phyloP scores from a whole-genome alignment of 1,139 yeast genomes.

The Yamadazyma conglobata region DNA sequence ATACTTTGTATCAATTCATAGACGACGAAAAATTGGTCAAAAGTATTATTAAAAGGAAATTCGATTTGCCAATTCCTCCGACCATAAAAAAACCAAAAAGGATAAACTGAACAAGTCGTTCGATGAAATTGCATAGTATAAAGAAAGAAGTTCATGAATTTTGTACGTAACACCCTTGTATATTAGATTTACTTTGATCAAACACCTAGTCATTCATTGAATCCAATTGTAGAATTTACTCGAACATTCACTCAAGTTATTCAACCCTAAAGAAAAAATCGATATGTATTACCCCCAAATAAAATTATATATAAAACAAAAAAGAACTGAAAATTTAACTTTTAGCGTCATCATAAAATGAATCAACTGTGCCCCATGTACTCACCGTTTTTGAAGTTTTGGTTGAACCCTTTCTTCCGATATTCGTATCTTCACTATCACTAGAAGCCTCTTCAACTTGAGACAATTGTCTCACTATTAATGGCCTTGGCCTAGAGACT shows the following conservation, averaged over 20 bases:
- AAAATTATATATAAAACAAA: no score
- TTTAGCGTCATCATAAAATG: slow-evolving; percentile 3
- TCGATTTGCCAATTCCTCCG: slow-evolving; percentile 19
- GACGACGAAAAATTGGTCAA: slow-evolving; percentile 57
- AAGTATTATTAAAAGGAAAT: slow-evolving; percentile 53
- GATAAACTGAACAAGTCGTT: slow-evolving; percentile 1
- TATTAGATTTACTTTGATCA: no score
- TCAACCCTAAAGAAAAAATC: no score
- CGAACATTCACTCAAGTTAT: no score
- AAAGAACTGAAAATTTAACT: no score
- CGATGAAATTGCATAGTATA: no score
- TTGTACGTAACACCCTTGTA: no score
- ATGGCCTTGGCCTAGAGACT: slow-evolving; percentile 43
- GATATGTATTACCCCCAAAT: no score
- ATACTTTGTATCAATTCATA: slow-evolving; percentile 34
- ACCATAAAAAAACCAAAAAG: slow-evolving; percentile 1
- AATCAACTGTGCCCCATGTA: slow-evolving; percentile 1
- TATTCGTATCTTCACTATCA: neutral
- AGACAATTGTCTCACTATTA: slow-evolving; percentile 22
- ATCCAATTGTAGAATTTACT: no score
- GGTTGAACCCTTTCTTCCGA: slow-evolving; percentile 7
- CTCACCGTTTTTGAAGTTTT: slow-evolving; percentile 3
- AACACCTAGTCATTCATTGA: no score
- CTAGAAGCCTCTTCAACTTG: neutral
- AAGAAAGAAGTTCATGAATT: neutral